Base-by-base conservation (phyloP, 768 basidiomycete species). In the Naganishia friedmannii region DNA sequence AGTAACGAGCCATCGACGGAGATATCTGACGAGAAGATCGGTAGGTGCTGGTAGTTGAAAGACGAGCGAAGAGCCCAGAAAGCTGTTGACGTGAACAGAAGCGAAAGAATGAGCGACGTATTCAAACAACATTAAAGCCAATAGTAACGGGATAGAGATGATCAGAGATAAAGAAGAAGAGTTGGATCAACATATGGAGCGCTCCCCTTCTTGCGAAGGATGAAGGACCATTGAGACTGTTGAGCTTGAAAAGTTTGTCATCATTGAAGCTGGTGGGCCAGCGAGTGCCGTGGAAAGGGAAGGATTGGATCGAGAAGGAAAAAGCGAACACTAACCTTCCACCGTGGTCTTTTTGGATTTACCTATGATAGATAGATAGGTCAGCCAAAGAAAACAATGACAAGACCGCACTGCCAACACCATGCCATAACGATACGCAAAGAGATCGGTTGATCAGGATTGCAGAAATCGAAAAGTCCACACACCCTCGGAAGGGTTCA, bases 1-100 rank as follows among this genome's bases (percentile, higher is more conserved):
- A 98, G 83, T 37, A 99, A 84, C 6, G 93, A 93, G 10, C 87
- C 89, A 78, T 99, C 96, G 4, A 84, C 85, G 7, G 94, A 91
- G 88, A 93, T 96, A 0, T 87, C 85, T 0, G 86, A 83, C 8
- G 72, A 66, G 72, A 87, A 84, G 66, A 83, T 84, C 37, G 93
- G 90, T 63, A 83, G 86, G n/a, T 84, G 83, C 53, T 88, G 90
- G 77, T 90, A 90, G 51, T 80, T 83, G 74, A 91, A 85, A 1
- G 87, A 86, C 2, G 92, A 89, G 60, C 89, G 88, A 54, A 86
- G 84, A n/a, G 88, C 84, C 94, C 93, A 98, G 57, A 87, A 89
- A 48, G 85, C 90, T 89, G 73, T 28, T 65, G 42, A 37, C 19
- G 7, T 10, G 63, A 60, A 65, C 48, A 37, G 34, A 58, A 28